A percentile compares a stretch with the other conserved stretches of the same genome.
Evolutionary conservation across 768 basidiomycete genomes (phyloP).

Genomic region (Rhizopogon roseolus): DNA sequence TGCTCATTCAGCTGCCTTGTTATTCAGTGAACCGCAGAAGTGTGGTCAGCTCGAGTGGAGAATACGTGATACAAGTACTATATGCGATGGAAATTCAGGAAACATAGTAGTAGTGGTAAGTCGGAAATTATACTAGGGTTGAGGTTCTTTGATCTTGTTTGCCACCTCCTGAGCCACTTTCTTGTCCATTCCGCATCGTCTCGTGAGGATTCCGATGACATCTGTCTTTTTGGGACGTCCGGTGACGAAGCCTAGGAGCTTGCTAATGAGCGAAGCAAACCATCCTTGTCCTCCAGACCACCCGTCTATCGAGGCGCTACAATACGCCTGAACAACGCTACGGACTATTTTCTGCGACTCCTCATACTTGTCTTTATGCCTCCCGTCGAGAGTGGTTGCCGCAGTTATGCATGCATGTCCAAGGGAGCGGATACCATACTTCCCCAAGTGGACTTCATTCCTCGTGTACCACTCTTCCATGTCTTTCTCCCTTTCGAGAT

Average conservation of each 20-base stretch:
- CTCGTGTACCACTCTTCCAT: constrained; percentile 33
- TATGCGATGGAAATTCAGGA: not conserved
- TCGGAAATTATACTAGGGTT: not conserved
- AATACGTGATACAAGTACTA: not conserved
- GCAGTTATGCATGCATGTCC: constrained; percentile 41
- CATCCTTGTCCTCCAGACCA: constrained; percentile 12
- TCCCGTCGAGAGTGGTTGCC: constrained; percentile 12
- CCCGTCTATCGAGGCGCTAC: not conserved
- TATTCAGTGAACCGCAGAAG: not conserved
- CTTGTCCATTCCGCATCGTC: constrained; percentile 19
- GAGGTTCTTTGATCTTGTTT: not conserved
- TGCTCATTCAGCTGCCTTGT: not conserved
- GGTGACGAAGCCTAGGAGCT: not conserved
- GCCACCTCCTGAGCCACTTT: not conserved
- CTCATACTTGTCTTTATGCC: constrained; percentile 25
- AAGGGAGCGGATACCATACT: constrained; percentile 21
- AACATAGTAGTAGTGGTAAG: not conserved
- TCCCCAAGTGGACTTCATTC: constrained; percentile 19
- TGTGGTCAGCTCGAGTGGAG: not conserved
- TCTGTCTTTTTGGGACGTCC: not conserved
- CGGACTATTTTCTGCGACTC: constrained; percentile 21
- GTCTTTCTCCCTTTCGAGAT: constrained; percentile 30
- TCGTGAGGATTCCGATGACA: constrained; percentile 3
- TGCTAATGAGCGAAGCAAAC: not conserved
- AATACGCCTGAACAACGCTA: not conserved